Conservation (phyloP, 257 asterid species). For the Ehretia macrophylla region DNA sequence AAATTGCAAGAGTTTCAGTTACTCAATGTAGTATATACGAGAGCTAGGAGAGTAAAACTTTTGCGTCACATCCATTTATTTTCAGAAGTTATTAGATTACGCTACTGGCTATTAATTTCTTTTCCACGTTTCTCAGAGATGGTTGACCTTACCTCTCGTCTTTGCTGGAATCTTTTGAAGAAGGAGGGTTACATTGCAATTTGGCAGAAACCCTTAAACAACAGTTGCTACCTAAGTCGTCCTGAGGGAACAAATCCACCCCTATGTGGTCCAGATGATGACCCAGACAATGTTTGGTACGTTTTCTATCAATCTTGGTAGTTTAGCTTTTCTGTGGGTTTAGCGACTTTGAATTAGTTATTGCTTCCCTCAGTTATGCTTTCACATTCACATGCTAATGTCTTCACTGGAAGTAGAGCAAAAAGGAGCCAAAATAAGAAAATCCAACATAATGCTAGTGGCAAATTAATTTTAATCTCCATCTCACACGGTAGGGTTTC, state of each 20-base stretch:
- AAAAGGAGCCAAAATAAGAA: not conserved
- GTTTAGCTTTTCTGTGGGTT: constrained; percentile 3
- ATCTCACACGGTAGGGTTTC: too few species aligned
- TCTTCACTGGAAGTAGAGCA: not conserved
- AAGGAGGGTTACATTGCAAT: constrained; percentile 92
- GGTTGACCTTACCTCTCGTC: constrained; percentile 72
- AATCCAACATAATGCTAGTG: not conserved
- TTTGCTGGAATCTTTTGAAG: constrained; percentile 93
- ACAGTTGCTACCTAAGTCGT: constrained; percentile 86
- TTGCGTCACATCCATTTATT: not conserved
- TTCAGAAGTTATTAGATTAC: not conserved
- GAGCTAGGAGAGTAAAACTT: not conserved
- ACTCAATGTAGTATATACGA: not conserved
- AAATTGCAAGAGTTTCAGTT: not conserved
- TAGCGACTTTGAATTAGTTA: not conserved
- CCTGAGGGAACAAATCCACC: constrained; percentile 68
- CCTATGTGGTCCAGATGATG: constrained; percentile 72
- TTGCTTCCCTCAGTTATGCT: not conserved
- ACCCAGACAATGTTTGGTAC: constrained; percentile 86
- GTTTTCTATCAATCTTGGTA: constrained; percentile 8
- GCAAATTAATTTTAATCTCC: too few species aligned
- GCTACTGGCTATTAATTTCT: not conserved
- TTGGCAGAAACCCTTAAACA: constrained; percentile 87
- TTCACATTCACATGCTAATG: not conserved
- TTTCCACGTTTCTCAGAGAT: constrained; percentile 43